These are phyloP conservation scores for Nectriaceae sp. DNA, from an alignment of 2,329 filamentous ascomycete species.

Conservation along the genomic window DNA sequence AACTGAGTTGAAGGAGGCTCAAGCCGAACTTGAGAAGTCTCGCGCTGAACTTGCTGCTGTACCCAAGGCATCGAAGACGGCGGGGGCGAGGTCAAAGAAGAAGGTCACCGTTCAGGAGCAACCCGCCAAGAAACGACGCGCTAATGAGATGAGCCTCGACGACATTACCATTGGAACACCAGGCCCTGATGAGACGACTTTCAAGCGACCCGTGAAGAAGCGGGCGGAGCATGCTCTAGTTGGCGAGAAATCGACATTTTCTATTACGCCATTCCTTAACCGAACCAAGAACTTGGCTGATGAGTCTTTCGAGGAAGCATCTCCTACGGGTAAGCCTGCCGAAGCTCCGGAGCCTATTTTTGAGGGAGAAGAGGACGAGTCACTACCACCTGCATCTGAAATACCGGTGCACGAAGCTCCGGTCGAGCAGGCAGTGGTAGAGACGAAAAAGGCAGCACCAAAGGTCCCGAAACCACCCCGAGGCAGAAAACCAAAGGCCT, in stretches of 20 bases:
- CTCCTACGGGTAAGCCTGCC: constrained; percentile 19
- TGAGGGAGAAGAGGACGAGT: constrained; percentile 32
- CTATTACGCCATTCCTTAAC: constrained; percentile 91
- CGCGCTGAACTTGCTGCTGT: constrained; percentile 44
- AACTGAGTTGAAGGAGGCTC: constrained; percentile 68
- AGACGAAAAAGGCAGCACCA: constrained; percentile 13
- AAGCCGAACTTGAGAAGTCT: constrained; percentile 40
- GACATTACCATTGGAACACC: constrained; percentile 51
- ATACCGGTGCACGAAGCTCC: constrained; percentile 7
- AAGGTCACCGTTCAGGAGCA: constrained; percentile 28
- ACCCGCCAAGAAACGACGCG: constrained; percentile 47
- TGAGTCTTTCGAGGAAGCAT: constrained; percentile 31
- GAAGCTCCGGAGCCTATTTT: constrained; percentile 31
- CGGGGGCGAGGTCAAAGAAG: constrained; percentile 26
- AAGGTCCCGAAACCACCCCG: constrained; percentile 40
- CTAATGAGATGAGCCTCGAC: constrained; percentile 45
- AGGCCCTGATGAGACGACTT: constrained; percentile 44
- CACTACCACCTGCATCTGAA: not conserved
- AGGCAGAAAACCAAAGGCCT: constrained; percentile 42
- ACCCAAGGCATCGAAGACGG: constrained; percentile 14
- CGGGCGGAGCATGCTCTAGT: constrained; percentile 53
- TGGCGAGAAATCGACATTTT: constrained; percentile 89
- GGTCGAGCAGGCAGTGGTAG: constrained; percentile 3
- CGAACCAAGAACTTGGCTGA: constrained; percentile 60
- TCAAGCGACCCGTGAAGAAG: constrained; percentile 56